Percentiles rank a stretch among this genome's conserved stretches.
phyloP scores from a whole-genome alignment of 202 grass and related monocot species.

The Cymbopogon flexuosus region DNA sequence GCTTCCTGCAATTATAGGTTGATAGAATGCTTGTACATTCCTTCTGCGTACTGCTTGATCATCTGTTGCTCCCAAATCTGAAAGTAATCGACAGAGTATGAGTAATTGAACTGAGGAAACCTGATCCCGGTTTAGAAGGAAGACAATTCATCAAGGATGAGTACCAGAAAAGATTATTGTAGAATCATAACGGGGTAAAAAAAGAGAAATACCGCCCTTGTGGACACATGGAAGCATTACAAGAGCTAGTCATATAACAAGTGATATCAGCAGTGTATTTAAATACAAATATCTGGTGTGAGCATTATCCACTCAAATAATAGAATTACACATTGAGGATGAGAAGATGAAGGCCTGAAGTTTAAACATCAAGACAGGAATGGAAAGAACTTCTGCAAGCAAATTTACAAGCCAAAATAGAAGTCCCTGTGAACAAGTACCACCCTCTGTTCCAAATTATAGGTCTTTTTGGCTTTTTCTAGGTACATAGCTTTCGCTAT shows the following conservation, averaged over 20 bases:
- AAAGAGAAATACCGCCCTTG: neutral
- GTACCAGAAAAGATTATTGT: neutral
- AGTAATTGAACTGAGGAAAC: slow-evolving; percentile 10
- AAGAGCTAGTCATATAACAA: neutral
- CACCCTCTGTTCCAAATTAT: too few species aligned
- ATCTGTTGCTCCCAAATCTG: slow-evolving; percentile 11
- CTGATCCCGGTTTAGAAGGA: neutral
- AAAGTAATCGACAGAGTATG: slow-evolving; percentile 5
- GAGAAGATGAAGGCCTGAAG: neutral
- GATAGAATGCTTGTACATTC: neutral
- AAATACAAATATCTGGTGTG: neutral
- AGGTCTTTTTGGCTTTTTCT: too few species aligned
- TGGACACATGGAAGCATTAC: neutral
- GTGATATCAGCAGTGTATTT: neutral
- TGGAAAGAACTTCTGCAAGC: neutral
- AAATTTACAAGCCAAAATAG: neutral
- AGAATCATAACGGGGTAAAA: neutral
- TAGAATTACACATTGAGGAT: neutral
- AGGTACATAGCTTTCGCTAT: too few species aligned
- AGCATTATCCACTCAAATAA: neutral
- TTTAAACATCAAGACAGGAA: neutral
- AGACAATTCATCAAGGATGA: neutral
- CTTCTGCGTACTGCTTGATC: slow-evolving; percentile 1
- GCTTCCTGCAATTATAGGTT: neutral
- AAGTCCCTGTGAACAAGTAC: neutral